A percentile compares a stretch with the other conserved stretches of the same genome.
Evolutionary conservation across 2,329 filamentous ascomycete species (phyloP).

Genomic region (Sporothrix humicola): DNA sequence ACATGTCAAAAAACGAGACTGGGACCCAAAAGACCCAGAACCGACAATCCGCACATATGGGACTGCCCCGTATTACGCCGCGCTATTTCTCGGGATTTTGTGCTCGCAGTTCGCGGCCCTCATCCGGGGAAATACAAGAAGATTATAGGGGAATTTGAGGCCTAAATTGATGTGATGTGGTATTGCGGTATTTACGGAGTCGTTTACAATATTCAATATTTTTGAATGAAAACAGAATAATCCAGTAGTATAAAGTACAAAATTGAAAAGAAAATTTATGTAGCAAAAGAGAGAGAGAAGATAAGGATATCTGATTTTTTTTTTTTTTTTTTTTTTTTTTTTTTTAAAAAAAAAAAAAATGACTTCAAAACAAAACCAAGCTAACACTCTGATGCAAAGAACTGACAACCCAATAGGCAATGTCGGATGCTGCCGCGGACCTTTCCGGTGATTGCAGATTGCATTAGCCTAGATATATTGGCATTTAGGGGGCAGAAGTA

Average conservation of each 20-base stretch:
- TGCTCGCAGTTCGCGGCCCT: slow-evolving; percentile 27
- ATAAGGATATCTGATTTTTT: no score
- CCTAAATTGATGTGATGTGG: neutral
- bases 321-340: neutral
- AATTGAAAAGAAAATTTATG: no score
- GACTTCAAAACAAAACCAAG: neutral
- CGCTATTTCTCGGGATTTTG: neutral
- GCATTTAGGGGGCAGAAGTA: neutral
- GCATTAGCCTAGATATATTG: neutral
- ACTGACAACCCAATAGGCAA: neutral
- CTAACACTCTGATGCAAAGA: no score
- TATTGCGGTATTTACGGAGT: neutral
- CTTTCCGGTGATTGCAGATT: neutral
- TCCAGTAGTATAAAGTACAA: no score
- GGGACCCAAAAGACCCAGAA: neutral
- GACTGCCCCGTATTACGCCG: slow-evolving; percentile 13
- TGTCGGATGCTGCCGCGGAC: neutral
- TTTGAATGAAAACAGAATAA: neutral
- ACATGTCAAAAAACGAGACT: no score
- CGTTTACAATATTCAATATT: neutral
- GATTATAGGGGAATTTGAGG: neutral
- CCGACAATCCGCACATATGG: neutral
- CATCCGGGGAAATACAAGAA: slow-evolving; percentile 14
- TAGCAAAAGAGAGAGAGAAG: no score
- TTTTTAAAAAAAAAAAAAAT: neutral